These are phyloP conservation scores for Xylaria sp. DNA, from an alignment of 2,329 filamentous ascomycete genomes.

Conservation along the genomic window DNA sequence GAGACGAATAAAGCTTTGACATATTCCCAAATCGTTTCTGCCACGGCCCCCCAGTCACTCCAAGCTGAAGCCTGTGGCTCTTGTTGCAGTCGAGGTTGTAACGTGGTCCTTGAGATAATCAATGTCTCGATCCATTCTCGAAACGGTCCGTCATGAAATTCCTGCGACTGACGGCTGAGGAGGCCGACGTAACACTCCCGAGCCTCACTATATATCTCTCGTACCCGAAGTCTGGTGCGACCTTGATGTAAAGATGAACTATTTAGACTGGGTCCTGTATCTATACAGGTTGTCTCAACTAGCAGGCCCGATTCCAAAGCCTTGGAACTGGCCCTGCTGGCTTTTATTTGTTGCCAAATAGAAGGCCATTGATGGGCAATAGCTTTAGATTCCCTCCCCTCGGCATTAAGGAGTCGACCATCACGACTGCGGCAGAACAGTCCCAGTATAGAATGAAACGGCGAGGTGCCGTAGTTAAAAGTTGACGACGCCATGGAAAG, in stretches of 20 bases:
- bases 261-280: too few relatives aligned
- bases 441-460: constrained; percentile 19
- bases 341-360: constrained; percentile 15
- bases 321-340: neutral
- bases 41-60: neutral
- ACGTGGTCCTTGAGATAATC: constrained; percentile 17
- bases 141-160: neutral
- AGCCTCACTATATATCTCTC: constrained; percentile 28
- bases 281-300: constrained; percentile 5
- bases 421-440: constrained; percentile 25
- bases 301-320: constrained; percentile 5
- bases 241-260: neutral
- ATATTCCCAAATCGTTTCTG: constrained; percentile 1
- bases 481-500: constrained; percentile 21
- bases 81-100: constrained; percentile 9
- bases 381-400: constrained; percentile 16
- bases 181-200: constrained; percentile 23
- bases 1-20: neutral
- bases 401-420: constrained; percentile 24
- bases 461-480: constrained; percentile 24
- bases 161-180: constrained; percentile 4
- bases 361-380: constrained; percentile 15
- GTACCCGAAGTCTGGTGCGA: constrained; percentile 5
- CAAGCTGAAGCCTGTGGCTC: neutral
- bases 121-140: constrained; percentile 30